Percentiles rank a stretch among this genome's conserved stretches.
phyloP scores from a whole-genome alignment of 495 filamentous ascomycete species.

The Oidiodendron maius region DNA sequence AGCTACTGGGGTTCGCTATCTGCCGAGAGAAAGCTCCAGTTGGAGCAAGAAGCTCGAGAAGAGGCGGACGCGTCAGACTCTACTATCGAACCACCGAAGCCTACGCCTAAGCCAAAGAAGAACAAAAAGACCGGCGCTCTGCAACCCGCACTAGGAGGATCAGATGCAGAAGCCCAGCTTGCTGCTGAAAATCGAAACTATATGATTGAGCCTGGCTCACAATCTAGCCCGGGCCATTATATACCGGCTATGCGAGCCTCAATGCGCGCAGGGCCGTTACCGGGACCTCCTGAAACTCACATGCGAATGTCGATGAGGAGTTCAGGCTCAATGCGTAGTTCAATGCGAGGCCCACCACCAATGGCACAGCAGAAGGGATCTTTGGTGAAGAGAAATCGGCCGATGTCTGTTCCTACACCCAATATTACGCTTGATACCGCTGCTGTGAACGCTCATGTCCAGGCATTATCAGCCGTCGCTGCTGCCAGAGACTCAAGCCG shows the following conservation, averaged over 20 bases:
- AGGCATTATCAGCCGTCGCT: constrained; percentile 10
- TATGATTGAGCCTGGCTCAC: constrained; percentile 38
- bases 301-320: constrained; percentile 32
- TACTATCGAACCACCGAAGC: constrained; percentile 22
- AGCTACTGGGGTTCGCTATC: constrained; percentile 60
- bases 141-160: background rate
- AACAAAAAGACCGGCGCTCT: constrained; percentile 24
- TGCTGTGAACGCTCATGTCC: constrained; percentile 13
- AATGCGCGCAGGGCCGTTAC: constrained; percentile 28
- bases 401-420: constrained; percentile 19
- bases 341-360: constrained; percentile 12
- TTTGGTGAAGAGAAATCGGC: constrained; percentile 16
- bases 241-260: constrained; percentile 33
- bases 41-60: constrained; percentile 48
- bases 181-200: constrained; percentile 25
- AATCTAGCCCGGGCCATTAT: constrained; percentile 19
- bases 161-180: constrained; percentile 10
- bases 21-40: constrained; percentile 46
- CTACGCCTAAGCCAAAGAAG: constrained; percentile 36
- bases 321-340: constrained; percentile 11
- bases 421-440: constrained; percentile 22
- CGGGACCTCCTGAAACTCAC: constrained; percentile 18
- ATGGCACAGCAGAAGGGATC: constrained; percentile 9
- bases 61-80: constrained; percentile 38
- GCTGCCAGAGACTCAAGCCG: constrained; percentile 1